Conservation (phyloP, 2,329 filamentous ascomycete genomes). For the Diplodia sapinea region DNA sequence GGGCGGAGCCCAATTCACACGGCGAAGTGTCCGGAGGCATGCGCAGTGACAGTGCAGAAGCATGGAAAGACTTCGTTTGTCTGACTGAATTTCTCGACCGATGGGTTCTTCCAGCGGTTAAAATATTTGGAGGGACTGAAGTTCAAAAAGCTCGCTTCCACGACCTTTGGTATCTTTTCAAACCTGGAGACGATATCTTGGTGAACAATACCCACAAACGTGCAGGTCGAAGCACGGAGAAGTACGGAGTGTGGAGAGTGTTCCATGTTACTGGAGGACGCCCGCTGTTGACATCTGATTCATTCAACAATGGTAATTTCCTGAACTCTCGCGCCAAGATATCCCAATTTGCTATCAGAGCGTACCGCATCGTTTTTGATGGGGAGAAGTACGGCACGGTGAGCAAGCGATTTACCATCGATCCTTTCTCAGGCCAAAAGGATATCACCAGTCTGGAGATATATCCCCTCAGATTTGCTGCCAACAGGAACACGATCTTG, state of each 20-base stretch:
- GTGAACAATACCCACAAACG: not conserved
- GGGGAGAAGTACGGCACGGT: not conserved
- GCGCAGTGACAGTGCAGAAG: no score
- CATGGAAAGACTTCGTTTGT: no score
- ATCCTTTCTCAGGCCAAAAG: constrained; percentile 25
- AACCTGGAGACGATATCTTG: constrained; percentile 29
- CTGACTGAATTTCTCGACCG: no score
- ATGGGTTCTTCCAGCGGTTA: not conserved
- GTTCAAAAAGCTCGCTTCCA: constrained; percentile 6
- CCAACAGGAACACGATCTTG: not conserved
- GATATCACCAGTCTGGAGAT: constrained; percentile 32
- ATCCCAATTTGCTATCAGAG: not conserved
- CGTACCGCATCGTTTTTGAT: constrained; percentile 11
- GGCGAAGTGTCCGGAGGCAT: no score
- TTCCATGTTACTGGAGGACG: constrained; percentile 2
- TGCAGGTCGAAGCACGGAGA: not conserved
- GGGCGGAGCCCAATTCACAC: no score
- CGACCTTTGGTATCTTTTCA: constrained; percentile 33
- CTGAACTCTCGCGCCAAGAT: no score
- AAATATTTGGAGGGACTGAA: no score
- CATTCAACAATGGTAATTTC: no score
- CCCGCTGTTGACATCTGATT: not conserved
- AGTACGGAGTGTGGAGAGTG: not conserved
- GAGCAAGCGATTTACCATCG: constrained; percentile 9
- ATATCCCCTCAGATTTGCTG: constrained; percentile 33